These are phyloP conservation scores for Hypoxylon cercidicola DNA, from an alignment of 495 filamentous ascomycete genomes.

Conservation along the genomic window DNA sequence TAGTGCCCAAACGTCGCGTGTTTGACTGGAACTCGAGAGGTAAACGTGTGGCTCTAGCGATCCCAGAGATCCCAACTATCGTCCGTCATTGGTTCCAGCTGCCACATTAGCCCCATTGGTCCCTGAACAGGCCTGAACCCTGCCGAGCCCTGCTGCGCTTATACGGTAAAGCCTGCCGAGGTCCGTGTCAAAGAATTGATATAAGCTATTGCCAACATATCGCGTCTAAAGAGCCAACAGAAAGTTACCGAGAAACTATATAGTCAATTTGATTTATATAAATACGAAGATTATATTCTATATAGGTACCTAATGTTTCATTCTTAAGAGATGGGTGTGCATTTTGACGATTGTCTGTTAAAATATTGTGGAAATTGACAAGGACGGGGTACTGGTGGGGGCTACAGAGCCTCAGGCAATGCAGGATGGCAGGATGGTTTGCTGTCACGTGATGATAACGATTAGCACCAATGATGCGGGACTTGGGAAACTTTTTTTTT, in stretches of 20 bases:
- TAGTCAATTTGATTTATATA: too few species aligned
- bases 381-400: conserved; percentile 14
- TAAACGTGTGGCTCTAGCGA: conserved; percentile 6
- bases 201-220: too few species aligned
- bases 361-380: too few species aligned
- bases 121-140: conserved; percentile 16
- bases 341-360: too few species aligned
- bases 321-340: too few species aligned
- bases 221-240: too few species aligned
- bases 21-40: conserved; percentile 19
- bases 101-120: not conserved
- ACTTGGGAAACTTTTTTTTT: conserved; percentile 38
- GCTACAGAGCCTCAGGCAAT: conserved; percentile 36
- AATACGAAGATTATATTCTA: too few species aligned
- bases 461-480: conserved; percentile 16
- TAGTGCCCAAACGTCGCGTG: conserved; percentile 38
- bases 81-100: conserved; percentile 19
- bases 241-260: too few species aligned
- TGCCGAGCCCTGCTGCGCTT: not conserved
- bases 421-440: conserved; percentile 20
- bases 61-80: not conserved
- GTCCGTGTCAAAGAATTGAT: too few species aligned
- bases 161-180: too few species aligned
- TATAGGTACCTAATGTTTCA: too few species aligned
- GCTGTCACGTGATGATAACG: conserved; percentile 37